phyloP scores from a whole-genome alignment of 352 stramenopile genomes.

The Pythium dissimile region DNA sequence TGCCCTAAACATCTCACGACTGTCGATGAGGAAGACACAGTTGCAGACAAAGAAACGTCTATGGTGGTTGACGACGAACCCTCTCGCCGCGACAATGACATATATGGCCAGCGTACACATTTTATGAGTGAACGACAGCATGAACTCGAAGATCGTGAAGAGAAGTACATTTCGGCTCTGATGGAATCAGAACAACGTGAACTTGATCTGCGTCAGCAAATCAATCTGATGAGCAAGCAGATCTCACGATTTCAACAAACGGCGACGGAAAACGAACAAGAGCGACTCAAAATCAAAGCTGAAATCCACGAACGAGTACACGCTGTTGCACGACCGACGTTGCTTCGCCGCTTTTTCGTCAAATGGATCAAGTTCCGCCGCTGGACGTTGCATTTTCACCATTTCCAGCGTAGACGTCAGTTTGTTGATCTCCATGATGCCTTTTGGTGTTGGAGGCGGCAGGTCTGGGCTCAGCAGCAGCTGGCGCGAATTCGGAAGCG shows the following conservation, averaged over 20 bases:
- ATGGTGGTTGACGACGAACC: too few species aligned
- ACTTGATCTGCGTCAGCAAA: slow-evolving; percentile 54
- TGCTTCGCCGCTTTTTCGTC: slow-evolving; percentile 54
- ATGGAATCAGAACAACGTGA: slow-evolving; percentile 80
- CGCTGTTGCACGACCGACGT: slow-evolving; percentile 43
- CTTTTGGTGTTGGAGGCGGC: slow-evolving; percentile 62
- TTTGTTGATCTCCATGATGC: slow-evolving; percentile 56
- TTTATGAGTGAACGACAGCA: slow-evolving; percentile 26
- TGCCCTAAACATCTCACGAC: not conserved
- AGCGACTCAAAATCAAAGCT: slow-evolving; percentile 50
- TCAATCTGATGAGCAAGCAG: slow-evolving; percentile 41
- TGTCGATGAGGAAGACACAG: slow-evolving; percentile 4
- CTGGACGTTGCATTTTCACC: slow-evolving; percentile 43
- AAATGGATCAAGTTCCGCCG: slow-evolving; percentile 56
- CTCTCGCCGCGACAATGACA: too few species aligned
- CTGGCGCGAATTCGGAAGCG: slow-evolving; percentile 26
- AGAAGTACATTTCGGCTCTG: slow-evolving; percentile 68
- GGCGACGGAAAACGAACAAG: slow-evolving; percentile 34
- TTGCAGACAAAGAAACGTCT: too few species aligned
- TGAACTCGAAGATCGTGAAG: slow-evolving; percentile 61
- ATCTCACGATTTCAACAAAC: slow-evolving; percentile 39
- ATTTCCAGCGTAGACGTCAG: slow-evolving; percentile 36
- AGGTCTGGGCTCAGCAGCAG: slow-evolving; percentile 50
- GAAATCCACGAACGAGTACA: slow-evolving; percentile 44
- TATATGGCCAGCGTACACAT: too few species aligned